Base-by-base conservation (phyloP, 805 yeast genomes). In the Kodamaea kaohsiungensis region DNA sequence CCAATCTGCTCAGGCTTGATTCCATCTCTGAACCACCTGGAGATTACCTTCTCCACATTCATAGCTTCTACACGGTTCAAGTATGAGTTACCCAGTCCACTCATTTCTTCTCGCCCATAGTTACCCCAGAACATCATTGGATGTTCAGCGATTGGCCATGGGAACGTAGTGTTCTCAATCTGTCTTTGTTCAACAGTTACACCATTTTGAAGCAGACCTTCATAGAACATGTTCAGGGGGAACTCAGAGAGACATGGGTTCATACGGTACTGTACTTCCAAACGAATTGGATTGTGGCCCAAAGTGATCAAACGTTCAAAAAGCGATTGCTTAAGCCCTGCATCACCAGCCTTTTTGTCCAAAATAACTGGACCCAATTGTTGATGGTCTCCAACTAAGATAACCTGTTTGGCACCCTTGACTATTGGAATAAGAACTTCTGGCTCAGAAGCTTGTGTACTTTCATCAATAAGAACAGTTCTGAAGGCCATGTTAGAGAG, bases 101-200 rank as follows among this genome's bases (percentile, higher is more conserved):
- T 84, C 50, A 92, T 82, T 69, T 92, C 98, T 73, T 92, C 98
- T 59, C 87, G 85, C 40, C 97, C 97, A 65, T 85, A 84, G 60
- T 86, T 86, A 0, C 89, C 87, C 97, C 97, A 91, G 63, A 92
- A 89, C 95, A 92, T 88, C 96, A 91, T 90, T n/a, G 97, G 98
- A 4, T 78, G 79, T 48, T 84, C 86, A 19, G 78, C 76, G 25
- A 88, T 86, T 1, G 97, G 97, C 98, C 97, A 92, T n/a, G 96
- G 96, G 73, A 91, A 91, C 4, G 80, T 74, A 6, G 84, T 76
- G 30, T 81, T 73, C 16, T 60, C 56, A 16, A 86, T 66, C 12
- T 80, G 72, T 57, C 97, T 79, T 57, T 90, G 86, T 51, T 85
- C 89, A 35, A 83, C 79, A 1, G 95, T 87, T 13, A 92, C 96